A percentile compares a stretch with the other conserved stretches of the same genome.
Evolutionary conservation across 169 alveolate genomes (phyloP).

Genomic region (Cryptosporidium felis): DNA sequence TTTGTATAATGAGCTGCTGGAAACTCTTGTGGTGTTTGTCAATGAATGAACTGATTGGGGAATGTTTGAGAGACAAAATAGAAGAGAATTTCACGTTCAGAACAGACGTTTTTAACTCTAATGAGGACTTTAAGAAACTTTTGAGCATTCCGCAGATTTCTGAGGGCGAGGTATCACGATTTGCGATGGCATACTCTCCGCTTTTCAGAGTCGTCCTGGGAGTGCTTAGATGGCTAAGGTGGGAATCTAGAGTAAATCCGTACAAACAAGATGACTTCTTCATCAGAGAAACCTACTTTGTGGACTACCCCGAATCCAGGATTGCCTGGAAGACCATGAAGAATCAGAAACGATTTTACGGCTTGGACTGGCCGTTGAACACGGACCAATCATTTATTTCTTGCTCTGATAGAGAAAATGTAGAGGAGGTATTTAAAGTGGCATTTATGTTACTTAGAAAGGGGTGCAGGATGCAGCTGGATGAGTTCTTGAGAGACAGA

Average conservation of each 20-base stretch:
- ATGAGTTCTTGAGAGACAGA: conserved; percentile 21
- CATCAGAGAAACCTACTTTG: neutral
- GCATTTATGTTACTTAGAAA: conserved; percentile 11
- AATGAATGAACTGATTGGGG: conserved; percentile 54
- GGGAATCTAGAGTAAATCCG: conserved; percentile 66
- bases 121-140: neutral
- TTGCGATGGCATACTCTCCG: conserved; percentile 64
- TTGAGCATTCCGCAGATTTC: conserved; percentile 47
- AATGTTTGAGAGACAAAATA: conserved; percentile 30
- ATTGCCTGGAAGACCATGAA: neutral
- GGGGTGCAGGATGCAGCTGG: conserved; percentile 62
- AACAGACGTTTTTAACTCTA: neutral
- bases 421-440: conserved; percentile 37
- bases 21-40: conserved; percentile 65
- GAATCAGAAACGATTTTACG: conserved; percentile 25
- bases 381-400: conserved; percentile 5
- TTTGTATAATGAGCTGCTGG: conserved; percentile 55
- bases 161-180: conserved; percentile 59
- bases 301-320: conserved; percentile 59
- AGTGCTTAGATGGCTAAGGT: conserved; percentile 60
- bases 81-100: neutral
- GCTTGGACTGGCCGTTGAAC: conserved; percentile 45
- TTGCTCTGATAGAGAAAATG: conserved; percentile 2
- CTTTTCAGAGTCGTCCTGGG: conserved; percentile 37
- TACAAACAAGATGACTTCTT: neutral